These are phyloP conservation scores for Calvatia gigantea DNA, from an alignment of 768 basidiomycete species.

Conservation along the genomic window DNA sequence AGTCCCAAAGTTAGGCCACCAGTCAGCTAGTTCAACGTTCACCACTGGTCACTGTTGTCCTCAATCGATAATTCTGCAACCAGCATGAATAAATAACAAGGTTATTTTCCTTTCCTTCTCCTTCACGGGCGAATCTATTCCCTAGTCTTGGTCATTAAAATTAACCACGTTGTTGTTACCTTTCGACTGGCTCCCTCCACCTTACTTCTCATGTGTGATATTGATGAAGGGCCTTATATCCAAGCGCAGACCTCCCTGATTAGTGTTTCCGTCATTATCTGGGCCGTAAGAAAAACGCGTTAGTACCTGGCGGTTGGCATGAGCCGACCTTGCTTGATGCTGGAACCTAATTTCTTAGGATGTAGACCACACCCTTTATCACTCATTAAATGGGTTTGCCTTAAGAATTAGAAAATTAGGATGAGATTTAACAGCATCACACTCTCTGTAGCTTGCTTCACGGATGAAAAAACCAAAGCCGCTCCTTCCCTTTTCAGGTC, in stretches of 20 bases:
- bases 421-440: background rate
- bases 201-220: constrained; percentile 28
- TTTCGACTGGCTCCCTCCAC: background rate
- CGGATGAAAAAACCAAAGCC: background rate
- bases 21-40: background rate
- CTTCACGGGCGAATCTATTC: constrained; percentile 10
- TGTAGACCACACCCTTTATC: background rate
- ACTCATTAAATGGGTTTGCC: too few relatives aligned
- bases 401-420: too few relatives aligned
- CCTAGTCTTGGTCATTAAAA: too few relatives aligned
- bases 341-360: background rate
- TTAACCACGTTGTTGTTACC: background rate
- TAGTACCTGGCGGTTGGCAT: background rate
- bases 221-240: constrained; percentile 34
- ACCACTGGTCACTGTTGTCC: constrained; percentile 18
- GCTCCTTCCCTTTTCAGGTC: background rate
- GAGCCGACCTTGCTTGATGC: background rate
- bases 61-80: constrained; percentile 22
- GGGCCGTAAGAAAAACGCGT: background rate
- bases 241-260: constrained; percentile 9
- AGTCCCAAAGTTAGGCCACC: background rate
- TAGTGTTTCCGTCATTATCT: constrained; percentile 1
- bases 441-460: background rate
- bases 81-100: constrained; percentile 21
- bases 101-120: constrained; percentile 20